Percentiles rank a stretch among this genome's conserved stretches.
Conservation (phyloP, 176 grass and related monocot genomes). For the Hordeum vulgare region DNA sequence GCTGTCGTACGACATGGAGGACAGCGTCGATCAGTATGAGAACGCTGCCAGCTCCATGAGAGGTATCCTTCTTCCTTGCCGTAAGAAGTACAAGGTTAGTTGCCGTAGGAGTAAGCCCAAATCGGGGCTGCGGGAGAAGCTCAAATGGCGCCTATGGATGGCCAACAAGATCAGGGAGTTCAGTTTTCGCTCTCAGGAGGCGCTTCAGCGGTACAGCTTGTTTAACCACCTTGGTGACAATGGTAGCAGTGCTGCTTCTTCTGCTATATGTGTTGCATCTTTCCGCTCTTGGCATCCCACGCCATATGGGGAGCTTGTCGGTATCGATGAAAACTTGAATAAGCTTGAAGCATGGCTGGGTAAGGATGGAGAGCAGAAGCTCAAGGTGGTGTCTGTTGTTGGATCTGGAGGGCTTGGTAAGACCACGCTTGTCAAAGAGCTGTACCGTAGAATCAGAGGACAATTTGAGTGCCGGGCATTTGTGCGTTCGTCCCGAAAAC, state of each 20-base stretch:
- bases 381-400: slow-evolving; percentile 14
- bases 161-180: slow-evolving; percentile 29
- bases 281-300: neutral
- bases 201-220: neutral
- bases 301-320: neutral
- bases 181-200: slow-evolving; percentile 9
- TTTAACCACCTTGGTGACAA: neutral
- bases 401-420: slow-evolving; percentile 10
- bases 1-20: slow-evolving; percentile 22
- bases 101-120: neutral
- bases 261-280: neutral
- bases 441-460: neutral
- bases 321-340: neutral
- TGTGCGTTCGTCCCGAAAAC: too few species aligned
- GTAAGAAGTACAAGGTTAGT: neutral
- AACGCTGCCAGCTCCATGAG: neutral
- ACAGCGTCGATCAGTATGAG: slow-evolving; percentile 8
- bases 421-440: neutral
- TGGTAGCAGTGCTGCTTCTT: neutral
- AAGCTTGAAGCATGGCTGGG: neutral
- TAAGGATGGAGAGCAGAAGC: neutral
- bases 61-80: neutral
- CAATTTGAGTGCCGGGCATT: too few species aligned
- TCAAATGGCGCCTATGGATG: slow-evolving; percentile 21
- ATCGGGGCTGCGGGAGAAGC: neutral